Percentiles rank a stretch among this genome's conserved stretches.
Evolutionary conservation across 306 rosid species (phyloP).

Genomic region (Cicer cuneatum): DNA sequence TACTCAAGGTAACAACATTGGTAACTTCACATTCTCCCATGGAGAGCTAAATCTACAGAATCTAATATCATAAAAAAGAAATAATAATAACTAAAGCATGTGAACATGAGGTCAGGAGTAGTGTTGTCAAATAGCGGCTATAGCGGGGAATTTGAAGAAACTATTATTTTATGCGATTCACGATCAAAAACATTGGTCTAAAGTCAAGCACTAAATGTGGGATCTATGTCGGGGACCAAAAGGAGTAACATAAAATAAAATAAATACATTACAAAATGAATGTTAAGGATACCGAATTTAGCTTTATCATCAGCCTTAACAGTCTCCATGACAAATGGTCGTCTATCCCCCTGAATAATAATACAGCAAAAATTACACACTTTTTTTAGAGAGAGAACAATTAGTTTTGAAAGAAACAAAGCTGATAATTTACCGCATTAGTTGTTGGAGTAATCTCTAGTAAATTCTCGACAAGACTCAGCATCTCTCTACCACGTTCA

Average conservation of each 20-base stretch:
- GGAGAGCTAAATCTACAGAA: constrained; percentile 20
- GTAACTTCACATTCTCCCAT: neutral
- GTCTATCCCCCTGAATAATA: constrained; percentile 74
- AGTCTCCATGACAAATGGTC: constrained; percentile 88
- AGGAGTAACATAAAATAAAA: neutral
- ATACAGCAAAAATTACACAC: constrained; percentile 34
- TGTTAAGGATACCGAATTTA: constrained; percentile 68
- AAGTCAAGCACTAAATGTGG: neutral
- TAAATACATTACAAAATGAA: constrained; percentile 20
- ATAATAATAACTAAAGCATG: neutral
- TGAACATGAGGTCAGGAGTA: neutral
- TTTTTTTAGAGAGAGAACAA: constrained; percentile 9
- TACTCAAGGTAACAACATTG: constrained; percentile 5
- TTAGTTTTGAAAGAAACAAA: constrained; percentile 31
- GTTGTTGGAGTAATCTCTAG: constrained; percentile 74
- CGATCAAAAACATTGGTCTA: neutral
- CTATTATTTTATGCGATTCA: neutral
- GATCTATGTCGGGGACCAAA: constrained; percentile 23
- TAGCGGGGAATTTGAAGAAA: neutral
- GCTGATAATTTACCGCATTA: constrained; percentile 61
- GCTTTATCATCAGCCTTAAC: constrained; percentile 96
- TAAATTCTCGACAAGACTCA: constrained; percentile 68
- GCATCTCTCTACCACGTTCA: constrained; percentile 94
- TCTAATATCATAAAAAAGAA: constrained; percentile 7
- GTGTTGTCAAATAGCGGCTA: neutral